Conservation (phyloP, 208 protist genomes). For the Kentomonas sorsogonicus region DNA sequence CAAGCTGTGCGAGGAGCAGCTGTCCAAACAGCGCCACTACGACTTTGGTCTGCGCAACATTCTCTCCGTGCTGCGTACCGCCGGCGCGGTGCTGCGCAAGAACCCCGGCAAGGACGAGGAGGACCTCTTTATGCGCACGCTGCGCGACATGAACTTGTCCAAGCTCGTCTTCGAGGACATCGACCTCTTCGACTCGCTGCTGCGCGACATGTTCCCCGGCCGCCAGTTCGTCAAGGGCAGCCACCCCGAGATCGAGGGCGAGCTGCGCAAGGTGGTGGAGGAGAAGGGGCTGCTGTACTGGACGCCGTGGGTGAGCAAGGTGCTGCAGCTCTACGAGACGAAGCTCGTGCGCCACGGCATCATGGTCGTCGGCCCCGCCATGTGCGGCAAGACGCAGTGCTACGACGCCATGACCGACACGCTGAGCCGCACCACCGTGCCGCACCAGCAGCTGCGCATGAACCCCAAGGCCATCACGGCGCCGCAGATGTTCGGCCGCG, state of each 20-base stretch:
- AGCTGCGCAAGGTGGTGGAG: slow-evolving; percentile 82
- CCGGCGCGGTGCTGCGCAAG: slow-evolving; percentile 84
- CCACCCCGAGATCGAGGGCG: slow-evolving; percentile 89
- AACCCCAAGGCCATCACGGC: slow-evolving; percentile 95
- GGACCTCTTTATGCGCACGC: slow-evolving; percentile 94
- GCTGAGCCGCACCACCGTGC: slow-evolving; percentile 77
- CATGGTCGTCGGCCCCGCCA: slow-evolving; percentile 92
- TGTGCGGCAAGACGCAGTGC: slow-evolving; percentile 93
- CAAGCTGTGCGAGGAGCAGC: slow-evolving; percentile 96
- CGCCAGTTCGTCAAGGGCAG: slow-evolving; percentile 89
- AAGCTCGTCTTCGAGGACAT: slow-evolving; percentile 98
- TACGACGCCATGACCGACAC: slow-evolving; percentile 90
- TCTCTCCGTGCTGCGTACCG: slow-evolving; percentile 96
- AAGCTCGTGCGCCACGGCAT: slow-evolving; percentile 94
- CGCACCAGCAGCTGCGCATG: slow-evolving; percentile 91
- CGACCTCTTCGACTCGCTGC: slow-evolving; percentile 95
- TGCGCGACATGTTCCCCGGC: slow-evolving; percentile 92
- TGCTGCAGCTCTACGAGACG: slow-evolving; percentile 94
- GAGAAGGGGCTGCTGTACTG: slow-evolving; percentile 84
- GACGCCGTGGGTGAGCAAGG: slow-evolving; percentile 87
- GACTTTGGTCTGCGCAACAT: slow-evolving; percentile 98
- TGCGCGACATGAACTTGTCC: slow-evolving; percentile 97
- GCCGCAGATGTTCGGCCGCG: slow-evolving; percentile 94
- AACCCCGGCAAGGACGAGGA: slow-evolving; percentile 90
- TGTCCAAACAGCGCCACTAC: slow-evolving; percentile 98